A percentile compares a stretch with the other conserved stretches of the same genome.
These are phyloP conservation scores for Parastagonospora avenae DNA, from an alignment of 2,329 filamentous ascomycete species.

Conservation along the genomic window DNA sequence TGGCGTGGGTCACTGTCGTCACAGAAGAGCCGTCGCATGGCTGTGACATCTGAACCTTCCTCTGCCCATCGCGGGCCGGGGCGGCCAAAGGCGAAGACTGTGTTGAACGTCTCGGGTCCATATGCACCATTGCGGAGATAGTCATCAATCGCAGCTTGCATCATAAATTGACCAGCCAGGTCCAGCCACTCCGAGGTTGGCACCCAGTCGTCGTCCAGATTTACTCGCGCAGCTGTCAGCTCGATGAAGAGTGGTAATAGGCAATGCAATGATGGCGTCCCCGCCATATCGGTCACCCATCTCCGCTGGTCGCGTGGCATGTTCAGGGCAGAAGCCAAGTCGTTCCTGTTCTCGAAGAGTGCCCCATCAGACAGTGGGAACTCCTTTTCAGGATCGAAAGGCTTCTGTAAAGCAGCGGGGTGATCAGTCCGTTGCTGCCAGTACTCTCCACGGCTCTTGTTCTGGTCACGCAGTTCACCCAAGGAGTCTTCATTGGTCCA, in stretches of 20 bases:
- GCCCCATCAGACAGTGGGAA: conserved; percentile 35
- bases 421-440: conserved; percentile 28
- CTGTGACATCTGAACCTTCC: conserved; percentile 34
- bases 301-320: conserved; percentile 29
- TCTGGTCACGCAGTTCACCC: conserved; percentile 42
- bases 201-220: conserved; percentile 37
- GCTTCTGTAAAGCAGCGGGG: conserved; percentile 22
- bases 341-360: conserved; percentile 33
- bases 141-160: conserved; percentile 58
- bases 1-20: conserved; percentile 34
- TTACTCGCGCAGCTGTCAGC: conserved; percentile 53
- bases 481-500: conserved; percentile 47
- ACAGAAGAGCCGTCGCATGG: conserved; percentile 44
- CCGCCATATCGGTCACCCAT: conserved; percentile 43
- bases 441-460: conserved; percentile 39
- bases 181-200: conserved; percentile 52
- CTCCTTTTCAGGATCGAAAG: conserved; percentile 32
- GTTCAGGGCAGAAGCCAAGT: conserved; percentile 29
- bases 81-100: conserved; percentile 55
- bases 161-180: conserved; percentile 54
- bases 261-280: conserved; percentile 46
- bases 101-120: conserved; percentile 45
- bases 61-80: conserved; percentile 29
- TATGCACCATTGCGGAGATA: conserved; percentile 47
- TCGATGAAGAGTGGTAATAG: conserved; percentile 56